Percentiles rank a stretch among this genome's conserved stretches.
phyloP scores from a whole-genome alignment of 495 filamentous ascomycete genomes.

The Penicillium psychrofluorescens region DNA sequence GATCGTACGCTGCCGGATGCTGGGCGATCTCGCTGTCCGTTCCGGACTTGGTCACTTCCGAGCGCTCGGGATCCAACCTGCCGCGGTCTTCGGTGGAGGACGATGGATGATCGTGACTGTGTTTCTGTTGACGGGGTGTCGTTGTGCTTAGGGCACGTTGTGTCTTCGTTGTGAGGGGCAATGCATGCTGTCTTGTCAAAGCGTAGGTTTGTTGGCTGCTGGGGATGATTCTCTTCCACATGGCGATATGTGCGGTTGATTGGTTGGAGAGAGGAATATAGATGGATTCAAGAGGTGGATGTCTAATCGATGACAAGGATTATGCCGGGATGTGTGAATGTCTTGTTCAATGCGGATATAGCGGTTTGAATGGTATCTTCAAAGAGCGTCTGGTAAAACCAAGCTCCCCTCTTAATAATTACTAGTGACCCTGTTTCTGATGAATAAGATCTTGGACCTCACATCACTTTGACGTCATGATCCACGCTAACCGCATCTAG shows the following conservation, averaged over 20 bases:
- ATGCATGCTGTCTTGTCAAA: background rate
- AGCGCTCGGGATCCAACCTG: slow-evolving; percentile 43
- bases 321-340: too few relatives aligned
- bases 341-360: too few relatives aligned
- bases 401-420: too few relatives aligned
- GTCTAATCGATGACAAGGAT: too few relatives aligned
- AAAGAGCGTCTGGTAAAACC: too few relatives aligned
- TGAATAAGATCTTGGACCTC: too few relatives aligned
- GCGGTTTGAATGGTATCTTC: too few relatives aligned
- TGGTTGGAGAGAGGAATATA: too few relatives aligned
- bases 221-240: slow-evolving; percentile 21
- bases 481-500: too few relatives aligned
- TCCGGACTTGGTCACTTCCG: slow-evolving; percentile 52
- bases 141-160: slow-evolving; percentile 8
- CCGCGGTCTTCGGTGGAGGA: slow-evolving; percentile 47
- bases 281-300: too few relatives aligned
- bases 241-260: slow-evolving; percentile 1
- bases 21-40: slow-evolving; percentile 47
- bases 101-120: slow-evolving; percentile 8
- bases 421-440: too few relatives aligned
- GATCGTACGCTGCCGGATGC: slow-evolving; percentile 50
- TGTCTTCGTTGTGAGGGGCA: background rate
- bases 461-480: too few relatives aligned
- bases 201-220: slow-evolving; percentile 11
- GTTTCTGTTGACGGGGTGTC: slow-evolving; percentile 10